Percentiles rank a stretch among this genome's conserved stretches.
Conservation (phyloP, 441 rosid species). For the Erodium chrysanthum region DNA sequence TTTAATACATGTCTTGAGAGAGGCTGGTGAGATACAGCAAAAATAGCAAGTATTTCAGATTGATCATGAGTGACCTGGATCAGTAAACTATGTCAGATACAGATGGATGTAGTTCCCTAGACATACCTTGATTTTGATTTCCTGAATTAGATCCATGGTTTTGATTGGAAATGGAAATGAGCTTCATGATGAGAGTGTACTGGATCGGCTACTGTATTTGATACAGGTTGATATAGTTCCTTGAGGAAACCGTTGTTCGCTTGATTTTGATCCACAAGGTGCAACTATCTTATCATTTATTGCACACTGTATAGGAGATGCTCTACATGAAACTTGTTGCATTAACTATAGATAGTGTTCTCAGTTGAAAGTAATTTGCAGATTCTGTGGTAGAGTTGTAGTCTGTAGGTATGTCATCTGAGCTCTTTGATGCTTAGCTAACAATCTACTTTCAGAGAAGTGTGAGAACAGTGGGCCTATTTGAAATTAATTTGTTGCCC, state of each 20-base stretch:
- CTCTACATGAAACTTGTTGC: neutral
- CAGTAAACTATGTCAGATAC: neutral
- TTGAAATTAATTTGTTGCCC: neutral
- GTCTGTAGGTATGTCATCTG: neutral
- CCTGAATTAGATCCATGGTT: neutral
- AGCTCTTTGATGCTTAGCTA: neutral
- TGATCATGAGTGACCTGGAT: neutral
- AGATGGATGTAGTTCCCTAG: neutral
- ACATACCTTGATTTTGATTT: neutral
- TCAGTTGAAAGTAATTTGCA: neutral
- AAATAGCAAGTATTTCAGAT: neutral
- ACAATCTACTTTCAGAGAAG: slow-evolving; percentile 1
- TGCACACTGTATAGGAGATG: neutral
- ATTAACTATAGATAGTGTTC: neutral
- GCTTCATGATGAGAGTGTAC: neutral
- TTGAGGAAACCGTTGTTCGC: neutral
- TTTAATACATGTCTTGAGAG: neutral
- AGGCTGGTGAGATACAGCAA: neutral
- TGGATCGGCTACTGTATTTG: neutral
- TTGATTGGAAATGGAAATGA: neutral
- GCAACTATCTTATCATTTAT: neutral
- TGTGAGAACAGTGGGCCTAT: neutral
- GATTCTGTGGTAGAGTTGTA: neutral
- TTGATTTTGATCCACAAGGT: neutral
- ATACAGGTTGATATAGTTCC: neutral